Evolutionary conservation across 192 early-diverging fungal genomes (phyloP).

Genomic region (Coemansia sp.): DNA sequence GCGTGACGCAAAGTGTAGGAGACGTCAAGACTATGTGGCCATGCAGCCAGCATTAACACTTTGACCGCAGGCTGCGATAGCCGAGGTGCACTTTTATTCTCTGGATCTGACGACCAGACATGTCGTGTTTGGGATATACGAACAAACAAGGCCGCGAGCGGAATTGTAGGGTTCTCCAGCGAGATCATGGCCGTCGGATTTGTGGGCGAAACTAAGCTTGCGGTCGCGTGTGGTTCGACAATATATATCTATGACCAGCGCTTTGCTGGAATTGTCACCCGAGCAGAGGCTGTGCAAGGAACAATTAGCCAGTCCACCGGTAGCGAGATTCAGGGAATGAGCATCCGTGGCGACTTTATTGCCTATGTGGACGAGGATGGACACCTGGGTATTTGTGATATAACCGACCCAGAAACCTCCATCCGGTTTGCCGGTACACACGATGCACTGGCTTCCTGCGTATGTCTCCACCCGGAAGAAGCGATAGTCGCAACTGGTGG

Average conservation of each 20-base stretch:
- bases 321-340: constrained; percentile 28
- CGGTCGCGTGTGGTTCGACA: constrained; percentile 9
- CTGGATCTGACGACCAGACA: constrained; percentile 42
- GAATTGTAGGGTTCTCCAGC: constrained; percentile 12
- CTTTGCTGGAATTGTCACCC: not conserved
- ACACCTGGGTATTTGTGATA: constrained; percentile 14
- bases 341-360: constrained; percentile 45
- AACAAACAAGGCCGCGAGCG: constrained; percentile 3
- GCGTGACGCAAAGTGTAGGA: constrained; percentile 11
- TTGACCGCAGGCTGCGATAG: constrained; percentile 19
- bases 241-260: constrained; percentile 35
- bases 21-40: not conserved
- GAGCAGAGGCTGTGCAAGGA: not conserved
- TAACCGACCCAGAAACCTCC: constrained; percentile 13
- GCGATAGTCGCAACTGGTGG: constrained; percentile 32
- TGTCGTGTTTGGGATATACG: constrained; percentile 38
- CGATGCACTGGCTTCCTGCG: constrained; percentile 32
- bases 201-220: constrained; percentile 17
- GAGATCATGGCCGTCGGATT: constrained; percentile 20
- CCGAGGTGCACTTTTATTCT: constrained; percentile 16
- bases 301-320: not conserved
- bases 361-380: constrained; percentile 46
- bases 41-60: constrained; percentile 17
- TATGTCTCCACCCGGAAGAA: constrained; percentile 27
- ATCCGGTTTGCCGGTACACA: constrained; percentile 13